Evolutionary conservation across 2,329 filamentous ascomycete genomes (phyloP).

Genomic region (Colletotrichum sp.): DNA sequence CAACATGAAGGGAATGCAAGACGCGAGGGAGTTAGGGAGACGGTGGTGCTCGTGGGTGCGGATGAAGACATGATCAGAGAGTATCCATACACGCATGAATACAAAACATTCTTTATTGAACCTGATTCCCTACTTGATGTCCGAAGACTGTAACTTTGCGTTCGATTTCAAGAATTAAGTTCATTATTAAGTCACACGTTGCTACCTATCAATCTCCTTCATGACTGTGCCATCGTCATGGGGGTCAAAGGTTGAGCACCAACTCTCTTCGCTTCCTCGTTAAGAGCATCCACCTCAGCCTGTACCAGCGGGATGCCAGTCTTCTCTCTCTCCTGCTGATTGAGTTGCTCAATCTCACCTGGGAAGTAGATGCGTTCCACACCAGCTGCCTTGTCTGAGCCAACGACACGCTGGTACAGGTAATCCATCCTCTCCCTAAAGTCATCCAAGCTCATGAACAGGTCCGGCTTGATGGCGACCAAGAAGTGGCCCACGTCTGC

Average conservation of each 20-base stretch:
- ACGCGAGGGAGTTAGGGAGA: fast-evolving
- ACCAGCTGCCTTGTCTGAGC: slow-evolving; percentile 57
- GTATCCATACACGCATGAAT: not conserved
- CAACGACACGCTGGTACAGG: slow-evolving; percentile 58
- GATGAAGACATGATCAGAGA: not conserved
- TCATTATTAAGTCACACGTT: fast-evolving
- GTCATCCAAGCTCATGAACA: slow-evolving; percentile 74
- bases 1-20: not conserved
- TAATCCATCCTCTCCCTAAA: slow-evolving; percentile 68
- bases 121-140: not conserved
- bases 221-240: not conserved
- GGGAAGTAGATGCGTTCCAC: slow-evolving; percentile 67
- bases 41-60: fast-evolving
- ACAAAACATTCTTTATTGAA: fast-evolving
- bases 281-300: slow-evolving; percentile 60
- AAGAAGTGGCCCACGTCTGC: slow-evolving; percentile 80
- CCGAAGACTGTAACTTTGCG: not conserved
- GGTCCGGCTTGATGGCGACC: slow-evolving; percentile 74
- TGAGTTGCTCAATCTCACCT: slow-evolving; percentile 65
- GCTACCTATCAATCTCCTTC: not conserved
- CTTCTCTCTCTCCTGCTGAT: slow-evolving; percentile 54
- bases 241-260: slow-evolving; percentile 32
- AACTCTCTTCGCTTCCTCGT: slow-evolving; percentile 55
- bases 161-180: not conserved
- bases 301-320: slow-evolving; percentile 64